These are phyloP conservation scores for Brassica incana DNA, from an alignment of 345 rosid genomes.

Conservation along the genomic window DNA sequence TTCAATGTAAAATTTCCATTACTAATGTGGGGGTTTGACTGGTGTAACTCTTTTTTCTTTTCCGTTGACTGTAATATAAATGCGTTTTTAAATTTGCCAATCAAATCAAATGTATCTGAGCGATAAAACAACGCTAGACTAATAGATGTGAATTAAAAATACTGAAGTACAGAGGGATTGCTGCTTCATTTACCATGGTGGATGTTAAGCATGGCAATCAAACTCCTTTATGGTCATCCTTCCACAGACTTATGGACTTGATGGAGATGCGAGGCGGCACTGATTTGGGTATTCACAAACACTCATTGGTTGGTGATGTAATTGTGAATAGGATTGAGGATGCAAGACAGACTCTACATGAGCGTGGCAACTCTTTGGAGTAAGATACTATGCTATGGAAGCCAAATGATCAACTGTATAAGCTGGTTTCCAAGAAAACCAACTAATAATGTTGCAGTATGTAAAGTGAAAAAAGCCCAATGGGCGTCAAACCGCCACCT, in stretches of 20 bases:
- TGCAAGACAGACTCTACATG: neutral
- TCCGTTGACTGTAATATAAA: slow-evolving; percentile 31
- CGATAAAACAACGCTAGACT: neutral
- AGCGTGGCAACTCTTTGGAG: neutral
- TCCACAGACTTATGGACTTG: neutral
- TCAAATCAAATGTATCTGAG: neutral
- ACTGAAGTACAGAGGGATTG: neutral
- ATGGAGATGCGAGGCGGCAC: neutral
- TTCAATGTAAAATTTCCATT: slow-evolving; percentile 41
- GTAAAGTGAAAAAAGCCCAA: slow-evolving; percentile 10
- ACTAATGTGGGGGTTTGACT: slow-evolving; percentile 45
- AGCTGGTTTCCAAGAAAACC: too few species aligned
- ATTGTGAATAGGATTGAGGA: neutral
- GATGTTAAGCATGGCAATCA: neutral
- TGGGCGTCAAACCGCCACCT: neutral
- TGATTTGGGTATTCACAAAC: neutral
- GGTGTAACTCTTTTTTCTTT: slow-evolving; percentile 32
- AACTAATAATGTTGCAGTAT: neutral
- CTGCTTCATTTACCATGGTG: neutral
- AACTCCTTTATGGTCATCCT: neutral
- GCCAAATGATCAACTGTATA: too few species aligned
- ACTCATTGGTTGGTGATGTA: neutral
- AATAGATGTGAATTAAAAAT: neutral
- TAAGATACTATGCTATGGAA: too few species aligned
- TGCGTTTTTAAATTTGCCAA: slow-evolving; percentile 6